Evolutionary conservation across 768 basidiomycete genomes (phyloP), one percentile per base, ranked within the genome.

Genomic region (Suillus cothurnatus): DNA sequence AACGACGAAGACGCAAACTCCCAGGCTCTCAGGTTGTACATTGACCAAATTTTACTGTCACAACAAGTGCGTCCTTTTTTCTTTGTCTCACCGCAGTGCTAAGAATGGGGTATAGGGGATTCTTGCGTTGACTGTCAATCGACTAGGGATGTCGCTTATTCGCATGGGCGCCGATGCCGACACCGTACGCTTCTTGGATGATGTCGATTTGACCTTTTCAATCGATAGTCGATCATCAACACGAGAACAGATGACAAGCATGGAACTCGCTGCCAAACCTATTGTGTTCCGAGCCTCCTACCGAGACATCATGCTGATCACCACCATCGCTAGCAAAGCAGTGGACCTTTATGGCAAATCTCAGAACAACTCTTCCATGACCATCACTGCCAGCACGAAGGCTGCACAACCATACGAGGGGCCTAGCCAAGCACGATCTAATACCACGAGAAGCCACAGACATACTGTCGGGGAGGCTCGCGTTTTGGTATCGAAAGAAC

Each of bases 211-310:
- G 56, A 92, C 94, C 0, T 82, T 97, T 52, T 91, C 95, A 11
- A 78, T 97, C 64, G 96, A 99, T 76, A 93, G 84, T 67, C 88
- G 93, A n/a, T 77, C 80, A 41, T 84, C 91, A 38, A 83, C 86
- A n/a, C 82, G 78, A 15, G 88, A 91, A 61, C 87, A 90, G 68
- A 89, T 89, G 80, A 90, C 91, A 12, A 94, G 83, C 71, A 90
- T 98, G 65, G 95, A 97, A 72, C 73, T 95, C n/a, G 81, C 84
- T 21, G 79, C 88, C 31, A 90, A 93, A 66, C 91, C 95, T 2
- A 85, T 99, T 69, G 85, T 98, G 62, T 90, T 99, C 75, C 86
- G 97, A 31, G 94, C 94, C n/a, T 98, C 97, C 0, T 95, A 95
- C 72, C 87, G 94, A 23, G 97, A 99, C 73, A 93, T 99, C 74